These are phyloP conservation scores for Barnettozyma pratensis DNA, from an alignment of 805 yeast species.

Conservation along the genomic window DNA sequence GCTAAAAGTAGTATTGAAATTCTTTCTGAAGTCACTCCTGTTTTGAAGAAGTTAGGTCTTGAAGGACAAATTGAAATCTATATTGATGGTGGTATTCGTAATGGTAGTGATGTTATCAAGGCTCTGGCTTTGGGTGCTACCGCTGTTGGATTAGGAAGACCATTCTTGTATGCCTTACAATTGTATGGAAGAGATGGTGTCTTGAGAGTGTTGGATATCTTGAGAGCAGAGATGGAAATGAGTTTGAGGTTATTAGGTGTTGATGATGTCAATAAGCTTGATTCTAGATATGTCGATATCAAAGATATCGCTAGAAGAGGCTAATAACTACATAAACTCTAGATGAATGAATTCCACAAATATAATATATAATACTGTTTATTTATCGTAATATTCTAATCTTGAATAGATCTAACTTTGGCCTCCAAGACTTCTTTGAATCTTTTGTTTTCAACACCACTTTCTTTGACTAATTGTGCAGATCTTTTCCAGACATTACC, in stretches of 20 bases:
- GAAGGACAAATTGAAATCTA: conserved; percentile 53
- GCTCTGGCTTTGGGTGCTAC: conserved; percentile 75
- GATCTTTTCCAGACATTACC: conserved; percentile 83
- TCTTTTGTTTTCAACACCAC: conserved; percentile 24
- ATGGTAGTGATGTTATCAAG: conserved; percentile 74
- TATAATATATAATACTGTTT: no score
- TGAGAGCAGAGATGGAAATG: conserved; percentile 56
- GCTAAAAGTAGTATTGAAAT: conserved; percentile 59
- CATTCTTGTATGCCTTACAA: conserved; percentile 73
- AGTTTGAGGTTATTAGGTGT: conserved; percentile 67
- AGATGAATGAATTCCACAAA: no score
- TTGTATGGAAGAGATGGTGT: conserved; percentile 78
- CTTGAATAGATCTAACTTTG: conserved; percentile 21
- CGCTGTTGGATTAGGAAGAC: conserved; percentile 72
- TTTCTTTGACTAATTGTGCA: conserved; percentile 37
- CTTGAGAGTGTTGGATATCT: conserved; percentile 51
- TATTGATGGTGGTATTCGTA: conserved; percentile 72
- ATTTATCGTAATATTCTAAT: neutral
- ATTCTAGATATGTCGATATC: conserved; percentile 35
- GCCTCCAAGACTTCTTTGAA: conserved; percentile 25
- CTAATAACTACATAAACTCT: neutral
- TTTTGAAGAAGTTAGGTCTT: conserved; percentile 36
- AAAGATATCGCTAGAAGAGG: conserved; percentile 3
- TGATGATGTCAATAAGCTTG: conserved; percentile 39
- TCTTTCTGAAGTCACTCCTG: conserved; percentile 47